These are phyloP conservation scores for Lotmaria passim DNA, from an alignment of 208 protist genomes.

Conservation along the genomic window DNA sequence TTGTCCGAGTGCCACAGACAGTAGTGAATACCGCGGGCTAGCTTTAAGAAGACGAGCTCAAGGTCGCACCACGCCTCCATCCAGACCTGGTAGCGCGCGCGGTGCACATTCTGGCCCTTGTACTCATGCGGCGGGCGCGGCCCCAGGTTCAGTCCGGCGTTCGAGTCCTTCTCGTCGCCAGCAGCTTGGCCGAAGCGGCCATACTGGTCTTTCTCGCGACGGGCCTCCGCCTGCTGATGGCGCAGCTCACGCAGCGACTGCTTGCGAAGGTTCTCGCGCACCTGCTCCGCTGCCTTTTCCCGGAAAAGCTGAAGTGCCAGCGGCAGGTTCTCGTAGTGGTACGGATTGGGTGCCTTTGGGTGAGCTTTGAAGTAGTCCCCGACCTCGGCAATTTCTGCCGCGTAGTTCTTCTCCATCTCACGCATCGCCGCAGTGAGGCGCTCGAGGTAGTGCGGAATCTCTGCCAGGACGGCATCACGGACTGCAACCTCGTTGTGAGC, in stretches of 20 bases:
- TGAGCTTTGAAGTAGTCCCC: constrained; percentile 51
- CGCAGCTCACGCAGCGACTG: constrained; percentile 41
- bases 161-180: constrained; percentile 28
- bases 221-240: constrained; percentile 40
- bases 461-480: constrained; percentile 70
- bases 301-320: constrained; percentile 47
- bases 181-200: constrained; percentile 42
- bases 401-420: constrained; percentile 58
- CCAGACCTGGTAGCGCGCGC: constrained; percentile 59
- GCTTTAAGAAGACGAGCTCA: constrained; percentile 86
- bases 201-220: constrained; percentile 34
- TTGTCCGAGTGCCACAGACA: constrained; percentile 94
- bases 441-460: constrained; percentile 73
- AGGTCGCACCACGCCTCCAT: constrained; percentile 77
- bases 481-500: constrained; percentile 88
- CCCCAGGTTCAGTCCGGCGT: constrained; percentile 15
- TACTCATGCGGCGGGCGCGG: constrained; percentile 37
- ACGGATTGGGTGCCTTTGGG: constrained; percentile 45
- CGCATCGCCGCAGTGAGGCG: constrained; percentile 44
- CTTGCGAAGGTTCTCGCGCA: constrained; percentile 39
- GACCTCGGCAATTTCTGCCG: constrained; percentile 40
- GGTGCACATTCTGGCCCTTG: constrained; percentile 38
- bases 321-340: constrained; percentile 69
- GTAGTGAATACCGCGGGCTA: constrained; percentile 85
- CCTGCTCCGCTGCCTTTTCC: constrained; percentile 38